Evolutionary conservation across 2,329 filamentous ascomycete species (phyloP), one percentile per base, ranked within the genome.

Genomic region (Leptographium lundbergii): DNA sequence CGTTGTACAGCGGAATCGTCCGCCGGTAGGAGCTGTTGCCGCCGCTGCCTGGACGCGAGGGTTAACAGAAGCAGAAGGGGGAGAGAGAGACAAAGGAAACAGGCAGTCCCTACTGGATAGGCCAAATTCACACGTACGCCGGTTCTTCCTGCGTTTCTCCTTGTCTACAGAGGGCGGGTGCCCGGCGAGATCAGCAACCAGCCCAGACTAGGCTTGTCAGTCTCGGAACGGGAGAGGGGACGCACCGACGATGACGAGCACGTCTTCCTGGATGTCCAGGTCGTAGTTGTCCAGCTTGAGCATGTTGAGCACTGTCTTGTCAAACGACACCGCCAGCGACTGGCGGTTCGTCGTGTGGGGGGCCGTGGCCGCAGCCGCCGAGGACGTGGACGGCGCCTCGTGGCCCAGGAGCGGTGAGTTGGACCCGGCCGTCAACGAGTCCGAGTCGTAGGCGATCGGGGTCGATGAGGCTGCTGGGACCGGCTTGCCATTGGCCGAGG

Each of bases 1-100:
- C 74, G 69, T 95, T 87, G 74, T 88, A 91, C 61, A 91, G 85
- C 3, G 88, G 85, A 48, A 96, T 87, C 3, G 65, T 64, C 19
- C 42, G 62, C 24, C 61, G 60, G 58, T 58, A 45, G 5, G 42
- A 63, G 17, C 47, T 19, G 22, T 27, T 47, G 27, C 24, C 25
- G 2, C 55, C 47, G 24, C 34, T 47, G 25, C 36, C 53, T 56
- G 27, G 34, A 4, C n/a, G 32, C 19, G 22, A 36, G 19, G 11
- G 56, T 29, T 36, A 48, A 13, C 34, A 48, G n/a, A 39, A 17
- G 48, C 14, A 14, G 27, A 17, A 24, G 24, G n/a, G 25, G 25
- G 22, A 6, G 19, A 6, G 2, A 14, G 25, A 32, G 39, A 25
- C 36, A 39, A 14, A 5, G 22, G 25, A 54, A 47, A 47, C 39